Base-by-base conservation (phyloP, 2,329 filamentous ascomycete species). In the Xylaria sp. region DNA sequence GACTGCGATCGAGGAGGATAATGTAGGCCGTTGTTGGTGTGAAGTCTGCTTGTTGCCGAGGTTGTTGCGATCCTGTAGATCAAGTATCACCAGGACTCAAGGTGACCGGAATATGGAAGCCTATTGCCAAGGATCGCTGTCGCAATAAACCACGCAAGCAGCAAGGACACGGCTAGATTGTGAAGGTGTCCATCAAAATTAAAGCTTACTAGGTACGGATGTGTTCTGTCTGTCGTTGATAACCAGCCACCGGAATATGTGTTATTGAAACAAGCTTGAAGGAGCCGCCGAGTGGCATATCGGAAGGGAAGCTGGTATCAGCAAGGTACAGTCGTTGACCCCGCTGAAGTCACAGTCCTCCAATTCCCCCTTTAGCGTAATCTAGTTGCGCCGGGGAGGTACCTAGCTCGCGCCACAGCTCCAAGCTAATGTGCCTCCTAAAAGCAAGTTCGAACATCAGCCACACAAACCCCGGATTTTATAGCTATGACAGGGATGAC, bases 371-470 rank as follows among this genome's bases (percentile, higher is more conserved):
- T 50, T 4, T 50, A 60, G 52, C 32, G 64, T 46, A 58, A 28
- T 52, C 3, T 58, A n/a, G 58, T 45, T 66, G 62, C 52, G 34
- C 55, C 39, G 53, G 43, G 36, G 28, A 48, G 43, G 60, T 39
- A 77, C 74, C 74, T 76, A 77, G 75, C 74, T 76, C 73, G 60
- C 72, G 75, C 75, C 74, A 74, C 75, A 73, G 10, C 50, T 65
- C 18, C 50, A 32, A 7, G 9, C 18, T 30, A 43, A 7, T n/a
- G n/a, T n/a, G n/a, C n/a, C n/a, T n/a, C n/a, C n/a, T n/a, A n/a
- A n/a, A 10, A 8, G 9, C 39, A n/a, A 45, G 23, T n/a, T n/a
- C n/a, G n/a, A n/a, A n/a, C 53, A 39, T 34, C 41, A 75, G 73
- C 73, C 72, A 73, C 72, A 72, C 34, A 43, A 70, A 70, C 69